Evolutionary conservation across 805 yeast genomes (phyloP).

Genomic region (Metschnikowia shivogae): DNA sequence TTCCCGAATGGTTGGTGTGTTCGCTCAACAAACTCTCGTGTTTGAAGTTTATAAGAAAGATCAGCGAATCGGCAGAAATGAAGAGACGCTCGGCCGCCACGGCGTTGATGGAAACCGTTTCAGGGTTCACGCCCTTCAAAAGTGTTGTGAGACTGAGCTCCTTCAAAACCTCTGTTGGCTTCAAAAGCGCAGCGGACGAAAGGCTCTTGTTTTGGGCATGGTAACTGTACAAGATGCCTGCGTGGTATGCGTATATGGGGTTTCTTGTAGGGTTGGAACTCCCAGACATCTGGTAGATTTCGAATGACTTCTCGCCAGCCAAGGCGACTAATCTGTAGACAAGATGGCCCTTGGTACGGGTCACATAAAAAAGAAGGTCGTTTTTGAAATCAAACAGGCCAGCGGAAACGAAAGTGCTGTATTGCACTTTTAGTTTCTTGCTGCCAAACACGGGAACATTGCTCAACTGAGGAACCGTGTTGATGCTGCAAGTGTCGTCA

Average conservation of each 20-base stretch:
- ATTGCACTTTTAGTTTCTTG: slow-evolving; percentile 22
- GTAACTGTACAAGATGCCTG: slow-evolving; percentile 26
- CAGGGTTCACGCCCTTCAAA: slow-evolving; percentile 7
- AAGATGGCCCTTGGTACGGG: background rate
- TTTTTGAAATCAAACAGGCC: slow-evolving; percentile 21
- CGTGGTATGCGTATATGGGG: slow-evolving; percentile 20
- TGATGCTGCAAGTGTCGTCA: slow-evolving; percentile 3
- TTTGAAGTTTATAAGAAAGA: slow-evolving; percentile 43
- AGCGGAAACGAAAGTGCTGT: slow-evolving; percentile 25
- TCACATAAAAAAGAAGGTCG: slow-evolving; percentile 21
- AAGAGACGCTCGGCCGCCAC: slow-evolving; percentile 47
- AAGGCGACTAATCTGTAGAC: slow-evolving; percentile 25
- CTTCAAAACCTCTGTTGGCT: slow-evolving; percentile 19
- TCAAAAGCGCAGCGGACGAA: slow-evolving; percentile 21
- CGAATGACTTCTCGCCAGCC: slow-evolving; percentile 21
- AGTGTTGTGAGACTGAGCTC: slow-evolving; percentile 21
- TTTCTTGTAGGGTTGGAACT: slow-evolving; percentile 4
- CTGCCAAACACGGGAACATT: slow-evolving; percentile 10
- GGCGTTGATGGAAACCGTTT: slow-evolving; percentile 29
- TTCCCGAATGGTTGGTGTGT: slow-evolving; percentile 23
- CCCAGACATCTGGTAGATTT: slow-evolving; percentile 20
- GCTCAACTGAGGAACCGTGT: slow-evolving; percentile 6
- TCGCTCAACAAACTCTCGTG: slow-evolving; percentile 38
- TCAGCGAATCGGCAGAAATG: slow-evolving; percentile 35
- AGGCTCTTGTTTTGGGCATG: slow-evolving; percentile 15